Percentiles rank a stretch among this genome's conserved stretches.
Conservation (phyloP, 306 rosid species). For the Hylodesmum podocarpum region DNA sequence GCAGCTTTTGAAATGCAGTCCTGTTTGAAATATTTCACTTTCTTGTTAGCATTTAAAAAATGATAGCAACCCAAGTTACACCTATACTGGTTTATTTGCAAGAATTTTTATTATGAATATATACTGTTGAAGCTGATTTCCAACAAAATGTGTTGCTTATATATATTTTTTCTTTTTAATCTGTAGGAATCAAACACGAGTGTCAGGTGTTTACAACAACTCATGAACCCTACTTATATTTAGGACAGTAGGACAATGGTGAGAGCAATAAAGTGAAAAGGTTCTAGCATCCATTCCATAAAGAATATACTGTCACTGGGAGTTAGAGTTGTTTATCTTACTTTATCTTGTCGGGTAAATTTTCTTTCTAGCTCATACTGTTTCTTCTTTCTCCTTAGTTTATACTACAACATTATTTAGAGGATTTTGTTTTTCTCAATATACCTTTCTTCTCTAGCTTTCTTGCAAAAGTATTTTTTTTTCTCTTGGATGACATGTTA, state of each 20-base stretch:
- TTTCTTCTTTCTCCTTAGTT: not conserved
- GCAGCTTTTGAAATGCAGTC: not conserved
- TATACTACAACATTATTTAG: not conserved
- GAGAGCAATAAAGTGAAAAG: not conserved
- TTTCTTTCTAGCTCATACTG: not conserved
- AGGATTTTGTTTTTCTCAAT: not conserved
- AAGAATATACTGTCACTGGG: too few species aligned
- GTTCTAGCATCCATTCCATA: too few species aligned
- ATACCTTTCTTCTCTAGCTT: not conserved
- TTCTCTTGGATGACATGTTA: not conserved
- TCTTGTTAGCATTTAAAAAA: too few species aligned
- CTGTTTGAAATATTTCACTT: too few species aligned
- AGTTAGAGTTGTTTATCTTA: not conserved
- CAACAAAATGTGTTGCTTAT: not conserved
- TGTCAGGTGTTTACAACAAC: too few species aligned
- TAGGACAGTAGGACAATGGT: not conserved
- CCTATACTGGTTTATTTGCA: not conserved
- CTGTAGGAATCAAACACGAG: too few species aligned
- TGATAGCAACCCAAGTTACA: too few species aligned
- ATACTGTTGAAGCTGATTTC: not conserved
- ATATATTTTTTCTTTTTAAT: too few species aligned
- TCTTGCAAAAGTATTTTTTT: not conserved
- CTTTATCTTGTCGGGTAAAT: not conserved
- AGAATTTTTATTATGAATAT: too few species aligned
- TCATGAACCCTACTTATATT: too few species aligned